phyloP scores from a whole-genome alignment of 129 eudicot species.

The Daucus carota region DH1_v3.0 NC_030384.2:25531501-25532000 shows the following conservation, averaged over 20 bases:
- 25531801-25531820: constrained; percentile 48
- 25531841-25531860: constrained; percentile 48
- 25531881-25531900: constrained; percentile 42
- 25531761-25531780: constrained; percentile 84
- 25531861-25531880: constrained; percentile 75
- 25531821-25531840: constrained; percentile 25
- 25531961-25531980: constrained; percentile 83
- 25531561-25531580: not conserved
- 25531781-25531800: constrained; percentile 45
- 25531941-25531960: constrained; percentile 79
- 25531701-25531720: constrained; percentile 81
- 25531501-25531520: not conserved
- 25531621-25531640: not conserved
- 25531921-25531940: constrained; percentile 78
- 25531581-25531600: not conserved
- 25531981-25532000: constrained; percentile 67
- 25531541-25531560: not conserved
- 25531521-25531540: not conserved
- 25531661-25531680: constrained; percentile 51
- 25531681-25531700: constrained; percentile 39
- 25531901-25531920: constrained; percentile 78
- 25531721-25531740: constrained; percentile 83
- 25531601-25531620: not conserved
- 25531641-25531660: constrained; percentile 71
- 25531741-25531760: constrained; percentile 94